Base-by-base conservation (phyloP, 176 grass and related monocot species). In the Oryza rufipogon region DNA sequence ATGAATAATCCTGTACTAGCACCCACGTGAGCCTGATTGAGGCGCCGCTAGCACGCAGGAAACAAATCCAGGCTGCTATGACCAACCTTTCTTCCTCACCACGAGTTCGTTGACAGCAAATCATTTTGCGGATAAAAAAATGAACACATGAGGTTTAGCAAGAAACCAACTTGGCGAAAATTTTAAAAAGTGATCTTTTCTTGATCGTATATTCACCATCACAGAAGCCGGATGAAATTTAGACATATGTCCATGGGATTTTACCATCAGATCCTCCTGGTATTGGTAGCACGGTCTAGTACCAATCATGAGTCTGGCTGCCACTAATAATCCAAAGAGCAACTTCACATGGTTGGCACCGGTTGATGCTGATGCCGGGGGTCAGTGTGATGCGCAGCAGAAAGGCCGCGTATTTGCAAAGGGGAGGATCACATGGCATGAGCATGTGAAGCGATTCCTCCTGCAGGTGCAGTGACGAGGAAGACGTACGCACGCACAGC, bases 371-470 rank as follows among this genome's bases (percentile, higher is more conserved):
- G 46, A 74, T 75, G 9, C 66, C 6, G 33, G 42, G 42, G 42
- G 41, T 19, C 5, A 34, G 64, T 48, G 25, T n/a, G 54, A 58
- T 71, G 39, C 23, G 30, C 54, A 19, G 2, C 52, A 19, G 2
- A 63, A 16, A 70, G 66, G 66, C 23, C 47, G 23, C 6, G 42
- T 14, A 28, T 13, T 63, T 33, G 28, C 19, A 22, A 5, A 5
- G 2, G 2, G 14, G 2, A 32, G 46, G 26, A 14, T 80, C 82
- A 77, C 87, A 85, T 85, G 87, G 78, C 7, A 15, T n/a, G 30
- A 34, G 65, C 72, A 77, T 66, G 88, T 77, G 78, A 77, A 20
- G 34, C 44, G 34, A 86, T 86, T 34, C 88, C 16, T 71, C 26
- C 12, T 17, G 66, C 72, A 58, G 26, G 56, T 69, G 19, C 79